Evolutionary conservation across 176 grass and related monocot genomes (phyloP).

Genomic region (Eragrostis curvula): DNA sequence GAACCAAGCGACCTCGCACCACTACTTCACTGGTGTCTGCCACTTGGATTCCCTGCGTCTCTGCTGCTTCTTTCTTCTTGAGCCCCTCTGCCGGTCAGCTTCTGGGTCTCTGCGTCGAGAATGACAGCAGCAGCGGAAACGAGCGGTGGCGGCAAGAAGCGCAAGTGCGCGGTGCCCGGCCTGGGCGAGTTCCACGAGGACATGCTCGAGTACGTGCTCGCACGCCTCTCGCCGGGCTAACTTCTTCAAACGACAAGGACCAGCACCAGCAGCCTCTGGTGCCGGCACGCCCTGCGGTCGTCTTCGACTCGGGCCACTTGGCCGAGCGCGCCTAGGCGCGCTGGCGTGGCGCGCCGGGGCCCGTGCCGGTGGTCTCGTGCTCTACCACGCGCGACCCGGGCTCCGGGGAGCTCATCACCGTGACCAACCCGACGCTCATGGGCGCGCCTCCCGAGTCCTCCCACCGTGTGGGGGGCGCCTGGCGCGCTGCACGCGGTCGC

Average conservation of each 20-base stretch:
- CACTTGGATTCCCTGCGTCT: neutral
- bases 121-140: neutral
- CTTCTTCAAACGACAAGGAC: slow-evolving; percentile 55
- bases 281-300: slow-evolving; percentile 27
- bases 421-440: slow-evolving; percentile 74
- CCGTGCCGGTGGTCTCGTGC: slow-evolving; percentile 70
- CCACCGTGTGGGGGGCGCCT: no score
- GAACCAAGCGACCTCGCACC: slow-evolving; percentile 27
- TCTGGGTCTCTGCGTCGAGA: neutral
- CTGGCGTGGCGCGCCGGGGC: slow-evolving; percentile 32
- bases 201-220: slow-evolving; percentile 74
- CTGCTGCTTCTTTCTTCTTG: neutral
- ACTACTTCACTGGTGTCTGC: neutral
- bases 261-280: slow-evolving; percentile 1
- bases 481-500: no score
- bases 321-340: slow-evolving; percentile 38
- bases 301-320: slow-evolving; percentile 51
- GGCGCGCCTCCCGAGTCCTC: no score
- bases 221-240: slow-evolving; percentile 66
- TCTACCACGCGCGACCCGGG: slow-evolving; percentile 50
- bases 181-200: slow-evolving; percentile 74
- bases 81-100: neutral
- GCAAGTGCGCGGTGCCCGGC: slow-evolving; percentile 36
- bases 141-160: slow-evolving; percentile 32
- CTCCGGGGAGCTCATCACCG: slow-evolving; percentile 51